Percentiles rank a stretch among this genome's conserved stretches.
Evolutionary conservation across 2,329 filamentous ascomycete genomes (phyloP).

Genomic region (Tolypocladium pustulatum): DNA sequence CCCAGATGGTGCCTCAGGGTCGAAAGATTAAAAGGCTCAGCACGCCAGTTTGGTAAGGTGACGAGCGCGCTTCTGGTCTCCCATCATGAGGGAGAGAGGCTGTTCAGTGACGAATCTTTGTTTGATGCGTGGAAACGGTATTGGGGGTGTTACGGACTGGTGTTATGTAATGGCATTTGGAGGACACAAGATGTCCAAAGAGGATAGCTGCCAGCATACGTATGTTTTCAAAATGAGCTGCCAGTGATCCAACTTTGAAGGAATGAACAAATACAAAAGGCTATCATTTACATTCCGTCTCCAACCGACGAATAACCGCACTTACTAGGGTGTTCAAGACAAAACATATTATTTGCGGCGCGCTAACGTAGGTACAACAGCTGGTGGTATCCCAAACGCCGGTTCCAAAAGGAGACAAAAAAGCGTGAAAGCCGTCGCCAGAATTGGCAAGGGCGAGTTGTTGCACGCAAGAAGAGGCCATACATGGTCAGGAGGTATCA

Average conservation of each 20-base stretch:
- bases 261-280: not conserved
- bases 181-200: not conserved
- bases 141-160: not conserved
- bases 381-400: not conserved
- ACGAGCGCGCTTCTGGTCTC: not conserved
- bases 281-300: not conserved
- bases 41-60: not conserved
- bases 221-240: not conserved
- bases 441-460: not conserved
- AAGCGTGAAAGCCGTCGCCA: not conserved
- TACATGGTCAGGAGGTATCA: conserved; percentile 35
- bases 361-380: not conserved
- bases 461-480: not conserved
- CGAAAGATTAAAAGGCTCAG: not conserved
- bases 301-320: not conserved
- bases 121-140: not conserved
- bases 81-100: not conserved
- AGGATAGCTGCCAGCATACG: not conserved
- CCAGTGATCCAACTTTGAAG: not conserved
- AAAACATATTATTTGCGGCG: not conserved
- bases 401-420: not conserved
- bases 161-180: not conserved
- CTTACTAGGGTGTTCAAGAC: too few species aligned
- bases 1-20: not conserved
- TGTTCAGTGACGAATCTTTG: not conserved